Evolutionary conservation across 129 eudicot species (phyloP).

Genomic region (Helianthus tuberosus): DNA sequence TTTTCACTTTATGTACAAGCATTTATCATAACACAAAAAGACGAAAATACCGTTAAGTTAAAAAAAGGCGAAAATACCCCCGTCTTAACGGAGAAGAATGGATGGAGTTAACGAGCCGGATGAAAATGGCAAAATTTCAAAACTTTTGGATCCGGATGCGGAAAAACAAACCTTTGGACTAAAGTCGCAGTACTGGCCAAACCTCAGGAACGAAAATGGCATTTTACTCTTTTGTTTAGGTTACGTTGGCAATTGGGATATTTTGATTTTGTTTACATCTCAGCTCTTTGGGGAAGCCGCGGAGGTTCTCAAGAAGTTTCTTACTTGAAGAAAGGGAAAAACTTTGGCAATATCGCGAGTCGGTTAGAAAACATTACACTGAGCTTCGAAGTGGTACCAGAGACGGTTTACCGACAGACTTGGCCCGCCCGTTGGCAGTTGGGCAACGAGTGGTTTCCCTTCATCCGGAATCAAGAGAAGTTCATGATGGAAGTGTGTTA

Average conservation of each 20-base stretch:
- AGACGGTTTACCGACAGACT: conserved; percentile 71
- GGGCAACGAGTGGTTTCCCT: conserved; percentile 75
- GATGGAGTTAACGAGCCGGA: too few species aligned
- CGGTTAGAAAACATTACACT: conserved; percentile 60
- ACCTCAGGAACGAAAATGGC: too few species aligned
- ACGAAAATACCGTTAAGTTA: too few species aligned
- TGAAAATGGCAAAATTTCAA: too few species aligned
- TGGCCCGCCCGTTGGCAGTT: conserved; percentile 59
- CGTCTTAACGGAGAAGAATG: too few species aligned
- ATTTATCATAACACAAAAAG: too few species aligned
- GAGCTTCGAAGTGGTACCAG: conserved; percentile 55
- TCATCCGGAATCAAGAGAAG: conserved; percentile 73
- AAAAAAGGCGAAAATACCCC: too few species aligned
- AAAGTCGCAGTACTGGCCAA: too few species aligned
- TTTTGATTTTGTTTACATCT: conserved; percentile 32
- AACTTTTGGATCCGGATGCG: too few species aligned
- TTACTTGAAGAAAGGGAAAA: conserved; percentile 59
- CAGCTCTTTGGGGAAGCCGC: conserved; percentile 76
- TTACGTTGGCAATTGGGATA: background rate
- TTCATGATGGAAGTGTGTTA: conserved; percentile 66
- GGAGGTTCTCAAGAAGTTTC: conserved; percentile 61
- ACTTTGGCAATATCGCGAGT: conserved; percentile 61
- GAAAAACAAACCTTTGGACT: too few species aligned
- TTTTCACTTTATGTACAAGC: too few species aligned
- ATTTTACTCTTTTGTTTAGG: background rate